Evolutionary conservation across 2,329 filamentous ascomycete genomes (phyloP), one percentile per base, ranked within the genome.

Genomic region (Diplodia mutila): DNA sequence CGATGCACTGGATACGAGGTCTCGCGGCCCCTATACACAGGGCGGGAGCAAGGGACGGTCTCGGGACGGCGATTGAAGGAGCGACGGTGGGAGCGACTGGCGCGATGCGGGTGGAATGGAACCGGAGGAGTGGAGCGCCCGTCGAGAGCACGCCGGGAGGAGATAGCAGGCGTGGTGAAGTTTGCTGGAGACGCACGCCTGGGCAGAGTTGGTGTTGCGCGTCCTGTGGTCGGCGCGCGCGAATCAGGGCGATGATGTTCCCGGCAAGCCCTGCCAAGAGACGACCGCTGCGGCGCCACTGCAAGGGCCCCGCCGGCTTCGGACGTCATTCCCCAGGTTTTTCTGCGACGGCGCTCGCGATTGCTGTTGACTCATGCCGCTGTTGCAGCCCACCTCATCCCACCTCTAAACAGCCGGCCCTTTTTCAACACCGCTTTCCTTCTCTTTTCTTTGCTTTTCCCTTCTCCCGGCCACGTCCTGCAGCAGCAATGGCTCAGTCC

Each of bases 301-400:
- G 34, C 12, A 32, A 66, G 37, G 42, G 53, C 54, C 64, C 64
- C 53, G 64, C 64, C 64, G 64, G 52, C 37, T 49, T 64, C 66
- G 66, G 66, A 67, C 64, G 57, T 64, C 49, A 54, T 64, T 61
- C 66, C 66, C 66, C 57, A 64, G 66, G 23, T 63, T 67, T 67
- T 64, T 67, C 51, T 57, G 55, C 46, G 23, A 16, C 54, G 7
- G 42, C n/a, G 46, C 27, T 12, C 37, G 16, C n/a, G 21, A 23
- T 23, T 25, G 16, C 64, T 37, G 39, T 57, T 64, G 34, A 67
- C 66, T 67, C 66, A 64, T 64, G 34, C 46, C 55, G 46, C 49
- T 37, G 42, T n/a, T 25, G 27, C 39, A 39, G 48, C 34, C 34
- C 8, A 16, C 34, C 32, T 2, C n/a, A 23, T 29, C 59, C 46